Evolutionary conservation across 1,284 basidiomycete genomes (phyloP).

Genomic region (Malassezia restricta): DNA sequence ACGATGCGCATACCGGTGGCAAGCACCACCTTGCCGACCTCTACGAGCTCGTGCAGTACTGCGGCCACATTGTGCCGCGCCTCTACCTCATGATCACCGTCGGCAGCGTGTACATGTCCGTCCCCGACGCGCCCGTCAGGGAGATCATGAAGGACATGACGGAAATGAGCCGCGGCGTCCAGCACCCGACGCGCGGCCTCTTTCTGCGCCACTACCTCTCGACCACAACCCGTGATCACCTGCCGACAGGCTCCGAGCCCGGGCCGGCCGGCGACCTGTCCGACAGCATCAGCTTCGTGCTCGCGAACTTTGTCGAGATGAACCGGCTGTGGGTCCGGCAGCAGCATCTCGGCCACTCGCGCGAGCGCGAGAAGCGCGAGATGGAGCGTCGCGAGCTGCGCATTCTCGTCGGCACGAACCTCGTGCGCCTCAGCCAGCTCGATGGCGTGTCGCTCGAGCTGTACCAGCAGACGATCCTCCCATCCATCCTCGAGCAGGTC

Average conservation of each 20-base stretch:
- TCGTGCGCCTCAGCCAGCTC: constrained; percentile 45
- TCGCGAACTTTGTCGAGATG: constrained; percentile 46
- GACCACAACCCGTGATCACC: constrained; percentile 42
- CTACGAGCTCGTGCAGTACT: constrained; percentile 46
- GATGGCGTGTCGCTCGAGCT: constrained; percentile 43
- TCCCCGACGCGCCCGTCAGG: constrained; percentile 45
- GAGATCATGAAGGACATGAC: constrained; percentile 46
- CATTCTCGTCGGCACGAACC: constrained; percentile 45
- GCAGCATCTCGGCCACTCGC: constrained; percentile 44
- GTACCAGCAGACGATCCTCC: constrained; percentile 39
- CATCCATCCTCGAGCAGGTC: constrained; percentile 43
- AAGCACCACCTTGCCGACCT: constrained; percentile 44
- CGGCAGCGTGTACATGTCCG: constrained; percentile 45
- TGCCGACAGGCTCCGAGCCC: constrained; percentile 36
- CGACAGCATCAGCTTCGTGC: constrained; percentile 44
- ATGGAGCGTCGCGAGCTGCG: constrained; percentile 41
- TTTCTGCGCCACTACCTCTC: constrained; percentile 45
- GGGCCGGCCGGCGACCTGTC: constrained; percentile 38
- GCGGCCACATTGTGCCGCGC: constrained; percentile 44
- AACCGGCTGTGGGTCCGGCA: constrained; percentile 46
- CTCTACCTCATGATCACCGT: constrained; percentile 47
- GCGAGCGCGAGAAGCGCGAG: constrained; percentile 44
- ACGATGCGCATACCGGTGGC: constrained; percentile 39
- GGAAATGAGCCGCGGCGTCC: constrained; percentile 45
- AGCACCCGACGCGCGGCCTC: constrained; percentile 44